A percentile compares a stretch with the other conserved stretches of the same genome.
These are phyloP conservation scores for Pseudocercospora eumusae DNA, from an alignment of 2,329 filamentous ascomycete species.

Conservation along the genomic window DNA sequence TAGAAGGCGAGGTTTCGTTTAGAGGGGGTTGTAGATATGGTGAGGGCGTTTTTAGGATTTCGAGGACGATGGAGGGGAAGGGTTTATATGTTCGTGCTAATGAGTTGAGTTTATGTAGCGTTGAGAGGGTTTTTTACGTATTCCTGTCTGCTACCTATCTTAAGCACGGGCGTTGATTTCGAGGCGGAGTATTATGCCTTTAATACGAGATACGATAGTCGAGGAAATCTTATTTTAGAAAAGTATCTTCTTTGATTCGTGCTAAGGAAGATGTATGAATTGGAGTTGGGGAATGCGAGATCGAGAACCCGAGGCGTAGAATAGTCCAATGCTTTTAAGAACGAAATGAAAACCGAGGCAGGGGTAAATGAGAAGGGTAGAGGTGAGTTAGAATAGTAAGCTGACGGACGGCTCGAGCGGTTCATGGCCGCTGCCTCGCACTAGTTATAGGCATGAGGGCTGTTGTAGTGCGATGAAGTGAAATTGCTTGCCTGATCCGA, in stretches of 20 bases:
- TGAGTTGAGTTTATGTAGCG: too few species aligned
- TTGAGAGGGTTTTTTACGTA: too few species aligned
- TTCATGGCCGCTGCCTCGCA: neutral
- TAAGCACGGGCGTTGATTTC: too few species aligned
- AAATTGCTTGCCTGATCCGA: conserved; percentile 10
- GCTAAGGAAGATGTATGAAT: neutral
- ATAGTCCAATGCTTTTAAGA: neutral
- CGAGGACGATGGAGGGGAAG: too few species aligned
- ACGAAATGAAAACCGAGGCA: conserved; percentile 2
- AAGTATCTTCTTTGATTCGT: neutral
- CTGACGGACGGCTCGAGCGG: neutral
- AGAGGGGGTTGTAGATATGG: too few species aligned
- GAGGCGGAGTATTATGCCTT: too few species aligned
- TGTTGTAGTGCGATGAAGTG: conserved; percentile 13
- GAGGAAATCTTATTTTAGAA: too few species aligned
- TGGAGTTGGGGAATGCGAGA: neutral
- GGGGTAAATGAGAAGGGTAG: conserved; percentile 12
- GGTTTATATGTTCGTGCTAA: too few species aligned
- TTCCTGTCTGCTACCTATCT: too few species aligned
- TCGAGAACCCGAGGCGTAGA: neutral
- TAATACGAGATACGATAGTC: too few species aligned
- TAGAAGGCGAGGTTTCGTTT: too few species aligned
- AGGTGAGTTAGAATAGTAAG: conserved; percentile 10
- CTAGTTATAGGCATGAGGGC: neutral
- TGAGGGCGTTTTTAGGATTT: too few species aligned